Base-by-base conservation (phyloP, 148 eudicot species). In the Vaccinium darrowii region DNA sequence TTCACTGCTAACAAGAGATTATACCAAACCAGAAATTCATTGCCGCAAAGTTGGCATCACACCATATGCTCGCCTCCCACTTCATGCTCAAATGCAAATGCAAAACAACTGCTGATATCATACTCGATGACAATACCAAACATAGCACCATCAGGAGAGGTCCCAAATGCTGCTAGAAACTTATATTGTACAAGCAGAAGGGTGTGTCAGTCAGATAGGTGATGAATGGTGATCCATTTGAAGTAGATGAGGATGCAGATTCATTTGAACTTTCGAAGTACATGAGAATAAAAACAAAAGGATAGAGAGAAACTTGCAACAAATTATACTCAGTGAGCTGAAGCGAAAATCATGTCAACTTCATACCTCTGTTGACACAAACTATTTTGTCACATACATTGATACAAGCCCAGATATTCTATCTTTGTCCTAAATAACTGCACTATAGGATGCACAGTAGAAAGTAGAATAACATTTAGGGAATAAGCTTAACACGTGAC, bases 361-460 rank as follows among this genome's bases (percentile, higher is more conserved):
- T 43, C 16, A 33, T 36, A 76, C 54, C 79, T 19, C 27, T 49
- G 18, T 39, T 74, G 50, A 39, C 3, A 39, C 18, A 19, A 10
- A 53, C 14, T 53, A 13, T 53, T 53, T 19, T 58, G 63, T 18
- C n/a, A 9, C 75, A 71, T 67, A 67, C 47, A 71, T 30, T 25
- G 75, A 39, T 14, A 74, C 51, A 18, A 43, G 51, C 4, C 52
- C 30, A 75, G 18, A 21, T 39, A 23, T 15, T 39, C 3, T n/a
- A 43, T 18, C 14, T n/a, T 76, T 49, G 21, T 49, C 7, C 16
- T 19, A 56, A 76, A 49, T 49, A 27, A 50, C 10, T 49, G 19
- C 65, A 56, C 23, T 60, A 19, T 19, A 82, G 85, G 87, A 81
- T 67, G 76, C 65, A 60, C 85, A 76, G 39, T 76, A 76, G 21